Evolutionary conservation across 78 protist species (phyloP).

Genomic region (slime mould (Dictyostelium discoideum)): dicty_2.7 NC_007090.3:1912001-1912500

Average conservation of each 20-base stretch:
- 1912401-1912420: background rate
- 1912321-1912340: slow-evolving; percentile 23
- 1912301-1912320: slow-evolving; percentile 26
- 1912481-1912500: background rate
- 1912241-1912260: slow-evolving; percentile 30
- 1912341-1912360: background rate
- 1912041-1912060: slow-evolving; percentile 41
- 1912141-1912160: slow-evolving; percentile 4
- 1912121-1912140: background rate
- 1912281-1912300: slow-evolving; percentile 18
- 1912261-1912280: slow-evolving; percentile 24
- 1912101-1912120: background rate
- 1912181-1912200: background rate
- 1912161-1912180: slow-evolving; percentile 13
- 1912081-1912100: too few species aligned
- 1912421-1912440: slow-evolving; percentile 23
- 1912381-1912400: slow-evolving; percentile 40
- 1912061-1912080: background rate
- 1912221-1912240: slow-evolving; percentile 61
- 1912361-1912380: background rate
- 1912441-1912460: slow-evolving; percentile 9
- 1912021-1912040: slow-evolving; percentile 28
- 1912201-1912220: slow-evolving; percentile 10
- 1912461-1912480: background rate
- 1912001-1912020: slow-evolving; percentile 34